These are phyloP conservation scores for Coniferiporia sulphurascens DNA, from an alignment of 1,284 basidiomycete species.

Conservation along the genomic window DNA sequence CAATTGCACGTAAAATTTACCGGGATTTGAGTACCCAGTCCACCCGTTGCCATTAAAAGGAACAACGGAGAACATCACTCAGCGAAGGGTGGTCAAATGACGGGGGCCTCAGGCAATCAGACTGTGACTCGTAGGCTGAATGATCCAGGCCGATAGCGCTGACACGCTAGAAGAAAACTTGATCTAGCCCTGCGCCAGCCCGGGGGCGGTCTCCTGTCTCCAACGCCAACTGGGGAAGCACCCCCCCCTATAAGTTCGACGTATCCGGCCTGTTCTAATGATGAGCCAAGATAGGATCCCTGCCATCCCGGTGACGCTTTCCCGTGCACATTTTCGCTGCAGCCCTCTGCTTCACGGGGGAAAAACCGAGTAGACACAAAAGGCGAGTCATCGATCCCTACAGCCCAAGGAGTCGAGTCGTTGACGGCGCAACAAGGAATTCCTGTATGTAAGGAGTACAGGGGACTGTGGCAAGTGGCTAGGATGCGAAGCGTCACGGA, in stretches of 20 bases:
- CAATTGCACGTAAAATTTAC: slow-evolving; percentile 12
- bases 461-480: not conserved
- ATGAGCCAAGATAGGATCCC: not conserved
- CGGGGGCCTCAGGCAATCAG: not conserved
- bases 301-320: slow-evolving; percentile 14
- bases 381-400: not conserved
- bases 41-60: not conserved
- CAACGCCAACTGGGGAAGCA: too few species aligned
- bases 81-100: slow-evolving; percentile 5
- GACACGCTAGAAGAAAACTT: too few species aligned
- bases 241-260: not conserved
- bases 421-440: not conserved
- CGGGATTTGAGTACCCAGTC: slow-evolving; percentile 10
- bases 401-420: not conserved
- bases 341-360: not conserved
- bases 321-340: not conserved
- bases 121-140: not conserved
- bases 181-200: too few species aligned
- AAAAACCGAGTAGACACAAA: not conserved
- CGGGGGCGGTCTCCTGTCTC: too few species aligned
- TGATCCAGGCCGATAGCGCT: too few species aligned
- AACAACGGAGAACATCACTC: not conserved
- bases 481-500: slow-evolving; percentile 7
- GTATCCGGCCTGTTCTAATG: not conserved
- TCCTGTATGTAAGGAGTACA: slow-evolving; percentile 1